These are phyloP conservation scores for Vigna nakashimae DNA, from an alignment of 306 rosid species.

Conservation along the genomic window DNA sequence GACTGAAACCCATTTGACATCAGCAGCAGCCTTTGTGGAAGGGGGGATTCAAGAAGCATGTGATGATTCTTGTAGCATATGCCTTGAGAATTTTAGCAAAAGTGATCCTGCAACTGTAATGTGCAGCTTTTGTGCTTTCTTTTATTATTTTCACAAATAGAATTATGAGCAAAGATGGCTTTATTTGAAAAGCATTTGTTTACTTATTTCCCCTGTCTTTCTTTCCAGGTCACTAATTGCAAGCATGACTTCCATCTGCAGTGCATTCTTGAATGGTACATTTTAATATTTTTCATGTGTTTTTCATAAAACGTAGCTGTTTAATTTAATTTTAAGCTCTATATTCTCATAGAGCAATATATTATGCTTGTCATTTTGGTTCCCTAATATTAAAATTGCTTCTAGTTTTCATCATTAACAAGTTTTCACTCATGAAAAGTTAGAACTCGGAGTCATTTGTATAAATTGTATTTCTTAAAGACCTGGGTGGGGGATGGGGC, in stretches of 20 bases:
- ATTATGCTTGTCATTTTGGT: neutral
- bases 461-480: neutral
- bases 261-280: conserved; percentile 94
- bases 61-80: conserved; percentile 88
- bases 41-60: conserved; percentile 86
- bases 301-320: neutral
- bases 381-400: conserved; percentile 14
- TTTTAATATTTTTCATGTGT: conserved; percentile 15
- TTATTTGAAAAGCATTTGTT: conserved; percentile 20
- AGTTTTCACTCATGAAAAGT: neutral
- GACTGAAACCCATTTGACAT: conserved; percentile 64
- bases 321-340: neutral
- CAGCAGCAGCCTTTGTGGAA: conserved; percentile 88
- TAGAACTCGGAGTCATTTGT: neutral
- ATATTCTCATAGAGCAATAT: conserved; percentile 1
- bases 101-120: conserved; percentile 82
- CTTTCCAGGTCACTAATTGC: conserved; percentile 79
- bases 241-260: conserved; percentile 89
- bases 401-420: conserved; percentile 3
- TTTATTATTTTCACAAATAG: neutral
- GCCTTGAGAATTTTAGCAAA: conserved; percentile 83
- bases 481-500: neutral
- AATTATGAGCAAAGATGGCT: neutral
- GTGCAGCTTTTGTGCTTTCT: conserved; percentile 9
- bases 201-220: conserved; percentile 30